These are phyloP conservation scores for Trichoderma atrobrunneum DNA, from an alignment of 2,329 filamentous ascomycete species.

Conservation along the genomic window DNA sequence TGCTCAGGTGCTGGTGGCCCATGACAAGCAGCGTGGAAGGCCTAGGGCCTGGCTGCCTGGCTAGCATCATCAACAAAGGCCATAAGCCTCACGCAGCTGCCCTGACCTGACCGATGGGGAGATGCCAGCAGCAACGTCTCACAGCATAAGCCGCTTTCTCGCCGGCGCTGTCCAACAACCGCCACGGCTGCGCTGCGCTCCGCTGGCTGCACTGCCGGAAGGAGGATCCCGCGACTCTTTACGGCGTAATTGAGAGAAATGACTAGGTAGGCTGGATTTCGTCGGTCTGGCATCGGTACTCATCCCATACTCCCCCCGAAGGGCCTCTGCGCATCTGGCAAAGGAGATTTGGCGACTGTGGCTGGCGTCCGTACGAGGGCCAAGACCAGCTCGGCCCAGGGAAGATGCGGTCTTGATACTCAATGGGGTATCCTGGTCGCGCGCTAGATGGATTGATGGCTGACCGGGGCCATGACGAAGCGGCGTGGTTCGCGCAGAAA, in stretches of 20 bases:
- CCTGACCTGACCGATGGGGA: neutral
- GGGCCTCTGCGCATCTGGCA: conserved; percentile 18
- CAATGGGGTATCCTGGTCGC: conserved; percentile 18
- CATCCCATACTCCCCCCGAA: neutral
- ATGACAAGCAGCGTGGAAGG: conserved; percentile 8
- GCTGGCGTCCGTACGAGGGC: conserved; percentile 17
- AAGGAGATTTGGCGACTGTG: conserved; percentile 15
- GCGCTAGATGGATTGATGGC: conserved; percentile 18
- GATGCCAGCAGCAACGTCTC: conserved; percentile 10
- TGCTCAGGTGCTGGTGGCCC: conserved; percentile 17
- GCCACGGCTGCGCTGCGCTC: neutral
- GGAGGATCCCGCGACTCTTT: neutral
- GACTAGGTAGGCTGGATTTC: neutral
- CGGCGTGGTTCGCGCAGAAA: conserved; percentile 19
- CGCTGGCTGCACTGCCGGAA: neutral
- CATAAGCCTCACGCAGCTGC: conserved; percentile 6
- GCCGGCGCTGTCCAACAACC: neutral
- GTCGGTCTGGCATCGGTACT: conserved; percentile 17
- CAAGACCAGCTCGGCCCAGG: conserved; percentile 16
- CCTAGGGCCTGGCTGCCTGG: neutral
- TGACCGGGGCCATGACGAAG: conserved; percentile 12
- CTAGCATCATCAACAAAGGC: neutral
- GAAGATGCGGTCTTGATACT: conserved; percentile 20
- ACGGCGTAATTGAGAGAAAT: neutral
- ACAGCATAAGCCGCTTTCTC: neutral